Evolutionary conservation across 2,329 filamentous ascomycete species (phyloP).

Genomic region (Rhexocercosporidium sp.): DNA sequence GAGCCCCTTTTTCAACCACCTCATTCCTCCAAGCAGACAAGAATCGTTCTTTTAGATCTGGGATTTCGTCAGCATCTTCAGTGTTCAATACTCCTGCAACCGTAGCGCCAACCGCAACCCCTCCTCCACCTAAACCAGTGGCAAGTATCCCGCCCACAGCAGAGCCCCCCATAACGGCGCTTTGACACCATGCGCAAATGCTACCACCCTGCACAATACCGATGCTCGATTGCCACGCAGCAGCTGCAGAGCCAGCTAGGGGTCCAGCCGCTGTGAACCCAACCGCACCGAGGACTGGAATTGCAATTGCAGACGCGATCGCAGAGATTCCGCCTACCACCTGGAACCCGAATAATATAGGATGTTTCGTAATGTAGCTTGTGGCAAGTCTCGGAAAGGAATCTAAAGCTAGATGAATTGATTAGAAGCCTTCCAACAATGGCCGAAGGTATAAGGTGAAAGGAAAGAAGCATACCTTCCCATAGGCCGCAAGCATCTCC

Average conservation of each 20-base stretch:
- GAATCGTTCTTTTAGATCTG: slow-evolving; percentile 27
- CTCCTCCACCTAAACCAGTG: slow-evolving; percentile 25
- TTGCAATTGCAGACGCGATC: slow-evolving; percentile 20
- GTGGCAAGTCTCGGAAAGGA: slow-evolving; percentile 10
- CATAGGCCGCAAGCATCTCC: slow-evolving; percentile 19
- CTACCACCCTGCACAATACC: slow-evolving; percentile 39
- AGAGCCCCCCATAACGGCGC: slow-evolving; percentile 37
- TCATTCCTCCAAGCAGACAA: slow-evolving; percentile 26
- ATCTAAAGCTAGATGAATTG: not conserved
- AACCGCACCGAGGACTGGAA: slow-evolving; percentile 31
- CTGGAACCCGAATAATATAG: slow-evolving; percentile 22
- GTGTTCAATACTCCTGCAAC: slow-evolving; percentile 24
- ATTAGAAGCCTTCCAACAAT: not conserved
- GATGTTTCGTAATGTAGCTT: slow-evolving; percentile 21
- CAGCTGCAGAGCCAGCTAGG: slow-evolving; percentile 32
- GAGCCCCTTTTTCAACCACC: not conserved
- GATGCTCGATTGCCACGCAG: slow-evolving; percentile 37
- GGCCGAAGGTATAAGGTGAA: not conserved
- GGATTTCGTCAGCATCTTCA: not conserved
- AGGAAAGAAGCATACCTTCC: not conserved
- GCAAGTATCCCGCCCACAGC: slow-evolving; percentile 33
- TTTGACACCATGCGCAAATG: slow-evolving; percentile 41
- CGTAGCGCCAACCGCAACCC: slow-evolving; percentile 22
- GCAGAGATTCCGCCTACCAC: slow-evolving; percentile 17
- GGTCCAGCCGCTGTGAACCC: slow-evolving; percentile 37